Base-by-base conservation (phyloP, 192 early-diverging fungal species). In the Ambispora gerdemannii region DNA sequence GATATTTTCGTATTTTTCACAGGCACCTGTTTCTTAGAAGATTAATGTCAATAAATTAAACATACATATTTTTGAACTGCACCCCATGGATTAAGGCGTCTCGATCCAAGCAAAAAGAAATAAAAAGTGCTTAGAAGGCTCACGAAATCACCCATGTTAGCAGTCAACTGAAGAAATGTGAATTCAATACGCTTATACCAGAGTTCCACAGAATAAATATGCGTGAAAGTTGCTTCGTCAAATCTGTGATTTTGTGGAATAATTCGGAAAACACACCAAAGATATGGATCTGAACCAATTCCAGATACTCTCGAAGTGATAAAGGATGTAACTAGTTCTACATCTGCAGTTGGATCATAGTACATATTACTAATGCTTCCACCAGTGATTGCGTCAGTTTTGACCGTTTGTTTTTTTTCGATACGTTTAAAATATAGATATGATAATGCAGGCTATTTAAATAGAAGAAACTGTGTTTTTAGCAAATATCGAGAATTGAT, bases 91-190 rank as follows among this genome's bases (percentile, higher is more conserved):
- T 52, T 53, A 22, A 53, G 20, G 33, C 50, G 17, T 25, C 22
- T n/a, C 25, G 65, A 52, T 30, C 65, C 65, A 6, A 67, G 34
- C 32, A 67, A 32, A 27, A 67, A 13, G 22, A 67, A 67, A 20
- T 67, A 67, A n/a, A 19, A 8, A 15, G 65, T 50, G 25, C 49
- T 51, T 33, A 67, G 20, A 33, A 67, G 50, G 20, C 49, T 52
- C 7, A 67, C 7, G 28, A 67, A 67, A 19, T 50, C 65, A 10
- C 65, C 65, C 65, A 67, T 67, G 19, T 67, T 67, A 15, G 65
- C 65, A 19, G 65, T 50, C 60, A 50, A n/a, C 50, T 50, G 50
- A n/a, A 50, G 22, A 15, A 50, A 20, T 20, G 50, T 50, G 2
- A 50, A 50, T 20, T 50, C 50, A 50, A 50, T 20, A n/a, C 50